Evolutionary conservation across 1,284 basidiomycete species (phyloP), one percentile per base, ranked within the genome.

Genomic region (Pascua guehoae): DNA sequence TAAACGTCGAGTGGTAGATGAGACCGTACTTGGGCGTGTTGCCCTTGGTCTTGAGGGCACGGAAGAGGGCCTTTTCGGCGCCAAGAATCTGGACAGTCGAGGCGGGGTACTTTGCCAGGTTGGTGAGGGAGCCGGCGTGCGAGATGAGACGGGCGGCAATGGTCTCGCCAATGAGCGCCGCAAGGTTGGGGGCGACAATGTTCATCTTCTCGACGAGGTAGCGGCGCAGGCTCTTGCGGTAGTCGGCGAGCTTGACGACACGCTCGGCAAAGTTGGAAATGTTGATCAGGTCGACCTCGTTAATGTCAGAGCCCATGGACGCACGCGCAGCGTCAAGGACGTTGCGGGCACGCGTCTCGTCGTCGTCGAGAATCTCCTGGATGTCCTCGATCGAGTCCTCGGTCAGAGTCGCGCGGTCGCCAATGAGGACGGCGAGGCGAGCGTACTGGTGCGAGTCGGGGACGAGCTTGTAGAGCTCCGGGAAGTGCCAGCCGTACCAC

Each of bases 401-500:
- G 54, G 64, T 59, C n/a, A 76, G 60, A 41, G 76, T 74, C 48
- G 80, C 75, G 82, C 97, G 96, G 79, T 94, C 87, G 40, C 92
- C 91, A 66, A 98, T 92, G 73, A 93, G 87, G 66, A 88, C 86
- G 12, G 87, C 90, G 15, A 88, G 84, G 38, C 83, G 84, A n/a
- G 94, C 93, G 76, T 98, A 99, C 71, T 89, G 87, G 60, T 95
- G 87, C 76, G 96, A 96, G 79, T 98, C 96, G 58, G 93, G 86
- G 1, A 98, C 92, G 69, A 98, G 82, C 70, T 85, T 88, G 80
- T 96, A 86, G 64, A 98, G 88, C 80, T 99, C 96, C 51, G 95
- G 95, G 82, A 97, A 99, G 78, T 98, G 96, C 83, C 96, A 98
- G n/a, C 96, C 95, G 78, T 98, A 98, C 96, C 96, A 98, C 77